Evolutionary conservation across 2,329 filamentous ascomycete species (phyloP).

Genomic region (Sporothrix brunneoviolacea): DNA sequence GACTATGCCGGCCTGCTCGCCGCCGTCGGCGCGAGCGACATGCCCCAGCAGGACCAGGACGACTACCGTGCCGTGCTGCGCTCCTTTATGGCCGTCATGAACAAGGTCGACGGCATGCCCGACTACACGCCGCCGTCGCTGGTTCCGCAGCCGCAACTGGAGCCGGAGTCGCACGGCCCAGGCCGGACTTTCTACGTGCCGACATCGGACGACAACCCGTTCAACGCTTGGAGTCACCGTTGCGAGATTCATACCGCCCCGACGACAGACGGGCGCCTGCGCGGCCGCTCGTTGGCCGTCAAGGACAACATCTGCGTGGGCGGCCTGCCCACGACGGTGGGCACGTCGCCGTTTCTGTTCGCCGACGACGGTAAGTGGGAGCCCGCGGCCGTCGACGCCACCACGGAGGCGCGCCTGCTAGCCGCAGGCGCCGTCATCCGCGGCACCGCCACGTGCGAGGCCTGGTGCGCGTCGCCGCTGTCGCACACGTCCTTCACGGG

Average conservation of each 20-base stretch:
- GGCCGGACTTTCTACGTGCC: constrained; percentile 21
- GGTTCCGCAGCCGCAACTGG: constrained; percentile 13
- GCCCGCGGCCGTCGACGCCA: constrained; percentile 53
- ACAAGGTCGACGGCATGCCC: constrained; percentile 17
- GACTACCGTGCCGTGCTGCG: constrained; percentile 24
- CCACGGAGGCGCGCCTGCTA: constrained; percentile 25
- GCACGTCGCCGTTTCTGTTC: constrained; percentile 34
- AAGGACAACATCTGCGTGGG: constrained; percentile 71
- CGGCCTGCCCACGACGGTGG: constrained; percentile 52
- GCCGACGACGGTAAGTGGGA: constrained; percentile 47
- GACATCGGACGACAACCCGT: constrained; percentile 20
- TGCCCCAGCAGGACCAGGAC: constrained; percentile 19
- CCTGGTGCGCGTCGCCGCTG: constrained; percentile 48
- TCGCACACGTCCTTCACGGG: constrained; percentile 66
- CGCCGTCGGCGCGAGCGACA: constrained; percentile 15
- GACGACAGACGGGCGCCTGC: constrained; percentile 43
- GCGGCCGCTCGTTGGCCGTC: constrained; percentile 64
- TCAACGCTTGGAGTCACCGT: constrained; percentile 29
- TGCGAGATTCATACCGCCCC: constrained; percentile 19
- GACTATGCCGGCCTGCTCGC: constrained; percentile 15
- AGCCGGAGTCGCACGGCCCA: too few relatives aligned
- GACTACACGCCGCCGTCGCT: constrained; percentile 25
- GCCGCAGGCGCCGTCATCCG: constrained; percentile 64
- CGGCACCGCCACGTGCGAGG: constrained; percentile 69
- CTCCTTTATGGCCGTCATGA: constrained; percentile 25